Evolutionary conservation across 352 stramenopile species (phyloP).

Genomic region (Pythium phragmitis): DNA sequence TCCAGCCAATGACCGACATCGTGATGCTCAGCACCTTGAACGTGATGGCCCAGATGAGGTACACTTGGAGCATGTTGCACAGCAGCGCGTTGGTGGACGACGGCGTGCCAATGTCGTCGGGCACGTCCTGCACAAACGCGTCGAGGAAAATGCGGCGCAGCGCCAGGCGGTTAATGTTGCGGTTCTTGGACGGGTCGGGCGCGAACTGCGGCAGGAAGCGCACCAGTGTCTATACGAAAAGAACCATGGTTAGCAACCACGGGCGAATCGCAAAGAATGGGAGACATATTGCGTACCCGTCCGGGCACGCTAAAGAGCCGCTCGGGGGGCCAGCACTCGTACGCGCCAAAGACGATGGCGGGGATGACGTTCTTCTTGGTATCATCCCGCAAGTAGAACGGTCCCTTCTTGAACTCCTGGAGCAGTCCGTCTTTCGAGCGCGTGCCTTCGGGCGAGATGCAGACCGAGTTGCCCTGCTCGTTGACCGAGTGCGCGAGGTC

Average conservation of each 20-base stretch:
- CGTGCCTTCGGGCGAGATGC: constrained; percentile 82
- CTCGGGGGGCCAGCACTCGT: constrained; percentile 77
- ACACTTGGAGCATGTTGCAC: constrained; percentile 61
- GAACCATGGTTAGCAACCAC: background rate
- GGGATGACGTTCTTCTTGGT: constrained; percentile 83
- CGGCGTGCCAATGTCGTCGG: constrained; percentile 54
- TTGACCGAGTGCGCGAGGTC: constrained; percentile 69
- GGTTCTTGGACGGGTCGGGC: constrained; percentile 61
- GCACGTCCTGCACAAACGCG: constrained; percentile 70
- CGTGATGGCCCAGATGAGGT: constrained; percentile 69
- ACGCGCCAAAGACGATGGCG: constrained; percentile 76
- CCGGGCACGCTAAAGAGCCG: constrained; percentile 71
- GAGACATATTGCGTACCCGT: constrained; percentile 37
- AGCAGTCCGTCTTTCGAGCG: constrained; percentile 80
- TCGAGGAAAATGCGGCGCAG: constrained; percentile 79
- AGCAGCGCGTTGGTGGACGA: constrained; percentile 55
- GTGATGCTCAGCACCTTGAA: constrained; percentile 60
- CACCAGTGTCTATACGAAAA: constrained; percentile 49
- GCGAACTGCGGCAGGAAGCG: constrained; percentile 77
- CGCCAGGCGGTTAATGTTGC: constrained; percentile 79
- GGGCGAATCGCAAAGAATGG: background rate
- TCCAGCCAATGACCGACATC: constrained; percentile 34
- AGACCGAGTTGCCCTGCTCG: constrained; percentile 69
- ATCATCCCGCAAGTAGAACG: constrained; percentile 82
- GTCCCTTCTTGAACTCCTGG: constrained; percentile 87